Percentiles rank a stretch among this genome's conserved stretches.
phyloP scores from a whole-genome alignment of 164 flowering plant species.

The Tinospora cordifolia region DNA sequence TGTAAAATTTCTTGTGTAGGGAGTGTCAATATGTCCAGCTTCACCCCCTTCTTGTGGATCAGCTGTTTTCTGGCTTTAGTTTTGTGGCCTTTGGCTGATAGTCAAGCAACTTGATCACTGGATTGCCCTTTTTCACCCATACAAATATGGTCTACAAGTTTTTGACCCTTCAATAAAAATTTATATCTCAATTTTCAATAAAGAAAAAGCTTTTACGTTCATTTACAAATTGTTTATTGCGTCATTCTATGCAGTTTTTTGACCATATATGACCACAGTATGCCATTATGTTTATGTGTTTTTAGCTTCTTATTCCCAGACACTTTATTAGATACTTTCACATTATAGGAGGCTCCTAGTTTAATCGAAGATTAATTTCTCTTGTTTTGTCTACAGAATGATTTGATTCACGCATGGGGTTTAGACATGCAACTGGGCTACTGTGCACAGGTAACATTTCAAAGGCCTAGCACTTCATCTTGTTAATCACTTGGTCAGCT shows the following conservation, averaged over 20 bases:
- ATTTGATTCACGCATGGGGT: constrained; percentile 97
- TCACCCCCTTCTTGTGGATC: too few relatives aligned
- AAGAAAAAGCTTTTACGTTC: not conserved
- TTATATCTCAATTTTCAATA: not conserved
- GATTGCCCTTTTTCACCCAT: not conserved
- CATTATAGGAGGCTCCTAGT: not conserved
- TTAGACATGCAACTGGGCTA: constrained; percentile 81
- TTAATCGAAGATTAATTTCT: not conserved
- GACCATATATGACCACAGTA: not conserved
- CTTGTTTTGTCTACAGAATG: constrained; percentile 47
- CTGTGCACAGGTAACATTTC: constrained; percentile 68
- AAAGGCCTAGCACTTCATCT: not conserved
- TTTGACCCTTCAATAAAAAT: not conserved
- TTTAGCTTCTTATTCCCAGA: not conserved
- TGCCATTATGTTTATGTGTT: not conserved
- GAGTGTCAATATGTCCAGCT: too few relatives aligned
- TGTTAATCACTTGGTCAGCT: not conserved
- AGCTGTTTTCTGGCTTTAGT: too few relatives aligned
- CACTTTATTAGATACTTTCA: not conserved
- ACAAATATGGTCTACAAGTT: not conserved
- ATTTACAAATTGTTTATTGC: not conserved
- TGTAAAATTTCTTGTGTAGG: too few relatives aligned
- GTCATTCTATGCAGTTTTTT: not conserved
- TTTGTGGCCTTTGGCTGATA: too few relatives aligned
- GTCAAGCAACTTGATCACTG: not conserved